Evolutionary conservation across 176 grass and related monocot species (phyloP).

Genomic region (Areca catechu): DNA sequence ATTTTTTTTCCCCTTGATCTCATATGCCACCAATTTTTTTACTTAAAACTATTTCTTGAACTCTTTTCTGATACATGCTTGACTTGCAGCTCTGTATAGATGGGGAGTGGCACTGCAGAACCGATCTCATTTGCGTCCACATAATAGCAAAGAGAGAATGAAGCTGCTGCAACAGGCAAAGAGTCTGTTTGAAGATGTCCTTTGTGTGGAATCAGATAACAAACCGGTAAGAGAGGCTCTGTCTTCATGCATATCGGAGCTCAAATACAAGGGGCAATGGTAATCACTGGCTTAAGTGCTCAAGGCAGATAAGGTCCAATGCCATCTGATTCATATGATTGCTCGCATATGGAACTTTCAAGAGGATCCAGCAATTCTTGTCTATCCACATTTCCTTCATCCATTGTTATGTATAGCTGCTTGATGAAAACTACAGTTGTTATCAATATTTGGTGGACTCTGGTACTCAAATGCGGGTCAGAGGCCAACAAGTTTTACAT

Average conservation of each 20-base stretch:
- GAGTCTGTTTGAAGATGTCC: conserved; percentile 79
- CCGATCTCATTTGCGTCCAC: conserved; percentile 50
- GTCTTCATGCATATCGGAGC: conserved; percentile 84
- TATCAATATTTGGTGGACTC: too few species aligned
- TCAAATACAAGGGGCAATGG: conserved; percentile 60
- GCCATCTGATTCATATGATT: too few species aligned
- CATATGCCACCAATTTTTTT: neutral
- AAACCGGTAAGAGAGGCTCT: conserved; percentile 55
- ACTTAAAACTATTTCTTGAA: neutral
- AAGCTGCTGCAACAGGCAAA: conserved; percentile 88
- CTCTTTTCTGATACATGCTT: conserved; percentile 20
- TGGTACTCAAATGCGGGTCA: too few species aligned
- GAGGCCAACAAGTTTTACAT: too few species aligned
- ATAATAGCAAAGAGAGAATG: conserved; percentile 56
- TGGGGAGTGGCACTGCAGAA: conserved; percentile 79
- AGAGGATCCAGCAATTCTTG: too few species aligned
- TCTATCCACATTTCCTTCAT: too few species aligned
- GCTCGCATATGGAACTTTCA: too few species aligned
- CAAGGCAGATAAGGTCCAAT: too few species aligned
- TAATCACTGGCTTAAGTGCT: neutral
- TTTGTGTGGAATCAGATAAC: conserved; percentile 66
- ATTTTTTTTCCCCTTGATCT: neutral
- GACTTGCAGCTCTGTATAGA: conserved; percentile 51
- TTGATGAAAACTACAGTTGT: too few species aligned
- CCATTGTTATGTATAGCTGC: too few species aligned